These are phyloP conservation scores for Verticillium longisporum DNA, from an alignment of 2,329 filamentous ascomycete species.

Conservation along the genomic window DNA sequence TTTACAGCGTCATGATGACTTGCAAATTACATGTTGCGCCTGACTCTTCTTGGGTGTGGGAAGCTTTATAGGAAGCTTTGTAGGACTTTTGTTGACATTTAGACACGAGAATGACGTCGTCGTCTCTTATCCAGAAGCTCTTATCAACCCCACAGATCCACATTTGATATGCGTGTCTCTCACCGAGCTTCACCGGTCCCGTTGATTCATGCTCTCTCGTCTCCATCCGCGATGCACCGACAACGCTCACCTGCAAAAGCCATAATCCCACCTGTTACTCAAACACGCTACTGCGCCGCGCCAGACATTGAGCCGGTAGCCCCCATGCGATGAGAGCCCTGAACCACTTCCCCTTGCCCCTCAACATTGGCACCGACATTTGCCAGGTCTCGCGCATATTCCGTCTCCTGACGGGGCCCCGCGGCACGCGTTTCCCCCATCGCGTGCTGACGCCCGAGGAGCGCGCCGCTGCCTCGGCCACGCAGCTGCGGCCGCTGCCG, in stretches of 20 bases:
- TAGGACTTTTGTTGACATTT: no score
- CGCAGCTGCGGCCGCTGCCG: background rate
- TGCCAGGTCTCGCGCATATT: constrained; percentile 62
- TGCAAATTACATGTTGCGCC: no score
- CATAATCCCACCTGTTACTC: background rate
- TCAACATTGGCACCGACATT: constrained; percentile 74
- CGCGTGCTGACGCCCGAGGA: constrained; percentile 40
- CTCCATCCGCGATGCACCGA: background rate
- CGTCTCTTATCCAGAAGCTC: background rate
- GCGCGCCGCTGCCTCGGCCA: constrained; percentile 13
- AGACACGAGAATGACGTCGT: background rate
- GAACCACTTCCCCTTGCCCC: constrained; percentile 51
- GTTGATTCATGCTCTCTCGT: background rate
- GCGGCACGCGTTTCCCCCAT: constrained; percentile 35
- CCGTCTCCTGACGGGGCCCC: constrained; percentile 41
- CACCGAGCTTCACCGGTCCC: background rate
- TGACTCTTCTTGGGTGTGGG: background rate
- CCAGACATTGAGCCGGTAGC: background rate
- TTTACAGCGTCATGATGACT: background rate
- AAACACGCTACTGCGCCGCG: no score
- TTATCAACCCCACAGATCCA: background rate
- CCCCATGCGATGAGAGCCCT: constrained; percentile 1
- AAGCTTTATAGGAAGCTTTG: no score
- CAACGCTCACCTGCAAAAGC: background rate
- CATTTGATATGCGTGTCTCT: background rate